Percentiles rank a stretch among this genome's conserved stretches.
phyloP scores from a whole-genome alignment of 2,329 filamentous ascomycete genomes.

The Colletotrichum melonis region DNA sequence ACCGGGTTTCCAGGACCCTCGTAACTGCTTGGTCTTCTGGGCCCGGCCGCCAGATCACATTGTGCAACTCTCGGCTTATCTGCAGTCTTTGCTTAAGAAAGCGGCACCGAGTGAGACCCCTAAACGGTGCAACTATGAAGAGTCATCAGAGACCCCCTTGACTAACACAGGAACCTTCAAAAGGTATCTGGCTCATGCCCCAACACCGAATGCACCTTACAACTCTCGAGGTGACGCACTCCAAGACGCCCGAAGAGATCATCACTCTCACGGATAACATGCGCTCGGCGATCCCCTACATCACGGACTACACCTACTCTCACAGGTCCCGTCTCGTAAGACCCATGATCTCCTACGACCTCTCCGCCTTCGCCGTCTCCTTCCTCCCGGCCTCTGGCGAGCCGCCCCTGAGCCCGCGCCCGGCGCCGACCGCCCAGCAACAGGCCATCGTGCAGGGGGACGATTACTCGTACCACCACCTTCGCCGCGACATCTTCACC shows the following conservation, averaged over 20 bases:
- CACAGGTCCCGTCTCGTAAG: conserved; percentile 83
- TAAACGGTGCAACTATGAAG: background rate
- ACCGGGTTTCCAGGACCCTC: conserved; percentile 77
- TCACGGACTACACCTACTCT: conserved; percentile 74
- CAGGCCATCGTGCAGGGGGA: conserved; percentile 63
- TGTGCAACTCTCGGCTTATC: conserved; percentile 70
- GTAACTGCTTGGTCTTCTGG: conserved; percentile 91
- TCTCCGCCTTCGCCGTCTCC: conserved; percentile 85
- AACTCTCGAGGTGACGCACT: conserved; percentile 85
- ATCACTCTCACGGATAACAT: conserved; percentile 69
- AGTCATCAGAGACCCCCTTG: background rate
- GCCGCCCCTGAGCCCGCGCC: conserved; percentile 51
- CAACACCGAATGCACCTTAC: conserved; percentile 84
- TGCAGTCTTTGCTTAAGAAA: conserved; percentile 75
- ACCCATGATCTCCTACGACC: conserved; percentile 85
- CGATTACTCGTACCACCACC: conserved; percentile 88
- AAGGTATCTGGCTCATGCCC: conserved; percentile 90
- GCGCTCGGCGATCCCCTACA: conserved; percentile 63
- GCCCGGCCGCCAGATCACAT: conserved; percentile 82
- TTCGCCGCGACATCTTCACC: conserved; percentile 81
- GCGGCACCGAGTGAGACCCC: conserved; percentile 75
- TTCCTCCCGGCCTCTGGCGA: conserved; percentile 85
- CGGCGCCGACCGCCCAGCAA: conserved; percentile 50
- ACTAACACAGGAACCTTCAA: background rate
- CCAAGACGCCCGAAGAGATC: conserved; percentile 77